Conservation (phyloP, 441 rosid genomes). For the Rhodomyrtus psidioides region DNA sequence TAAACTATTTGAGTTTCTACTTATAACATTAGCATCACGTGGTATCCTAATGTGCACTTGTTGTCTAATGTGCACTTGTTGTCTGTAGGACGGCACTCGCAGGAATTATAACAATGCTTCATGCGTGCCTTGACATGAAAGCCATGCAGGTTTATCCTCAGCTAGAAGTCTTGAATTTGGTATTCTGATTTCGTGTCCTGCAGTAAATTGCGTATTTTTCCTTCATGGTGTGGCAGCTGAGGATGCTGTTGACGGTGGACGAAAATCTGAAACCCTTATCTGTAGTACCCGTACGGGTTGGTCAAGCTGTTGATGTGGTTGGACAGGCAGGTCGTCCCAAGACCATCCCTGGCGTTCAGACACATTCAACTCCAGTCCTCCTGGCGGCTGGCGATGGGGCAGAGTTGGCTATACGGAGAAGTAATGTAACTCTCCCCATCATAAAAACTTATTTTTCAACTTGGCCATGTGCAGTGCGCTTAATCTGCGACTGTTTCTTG, state of each 20-base stretch:
- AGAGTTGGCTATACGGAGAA: slow-evolving; percentile 83
- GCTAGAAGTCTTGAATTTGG: background rate
- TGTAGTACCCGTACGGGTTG: slow-evolving; percentile 77
- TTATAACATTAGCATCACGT: background rate
- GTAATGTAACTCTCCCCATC: slow-evolving; percentile 17
- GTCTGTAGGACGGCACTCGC: slow-evolving; percentile 73
- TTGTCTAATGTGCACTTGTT: background rate
- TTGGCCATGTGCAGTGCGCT: background rate
- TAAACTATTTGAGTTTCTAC: background rate
- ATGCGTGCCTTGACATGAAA: slow-evolving; percentile 88
- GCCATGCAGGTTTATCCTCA: slow-evolving; percentile 75
- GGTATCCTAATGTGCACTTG: background rate
- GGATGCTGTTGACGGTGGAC: slow-evolving; percentile 88
- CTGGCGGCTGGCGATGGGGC: slow-evolving; percentile 94
- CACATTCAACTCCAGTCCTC: slow-evolving; percentile 89
- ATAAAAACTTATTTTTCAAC: background rate
- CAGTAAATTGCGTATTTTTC: background rate
- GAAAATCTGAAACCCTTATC: slow-evolving; percentile 71
- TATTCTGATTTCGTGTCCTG: background rate
- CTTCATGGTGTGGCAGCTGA: slow-evolving; percentile 40
- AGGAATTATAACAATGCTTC: slow-evolving; percentile 69
- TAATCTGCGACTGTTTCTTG: background rate
- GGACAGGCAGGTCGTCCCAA: slow-evolving; percentile 96
- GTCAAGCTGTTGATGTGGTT: slow-evolving; percentile 93
- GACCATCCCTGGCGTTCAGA: slow-evolving; percentile 90